A percentile compares a stretch with the other conserved stretches of the same genome.
phyloP scores from a whole-genome alignment of 306 rosid genomes.

The Carpinus fangiana region DNA sequence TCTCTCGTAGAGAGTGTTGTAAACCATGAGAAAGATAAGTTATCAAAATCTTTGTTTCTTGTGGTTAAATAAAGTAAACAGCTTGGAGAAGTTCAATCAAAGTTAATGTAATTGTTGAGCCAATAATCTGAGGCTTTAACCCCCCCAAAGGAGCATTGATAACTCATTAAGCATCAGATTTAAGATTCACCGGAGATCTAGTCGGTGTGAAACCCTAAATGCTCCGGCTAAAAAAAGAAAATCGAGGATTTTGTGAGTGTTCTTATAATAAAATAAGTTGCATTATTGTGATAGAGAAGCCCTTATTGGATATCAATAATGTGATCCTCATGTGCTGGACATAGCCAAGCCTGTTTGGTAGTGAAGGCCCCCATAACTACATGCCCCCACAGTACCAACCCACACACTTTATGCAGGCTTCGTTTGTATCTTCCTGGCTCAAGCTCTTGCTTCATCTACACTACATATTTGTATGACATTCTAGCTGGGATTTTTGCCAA shows the following conservation, averaged over 20 bases:
- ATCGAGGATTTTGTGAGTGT: background rate
- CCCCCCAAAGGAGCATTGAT: too few relatives aligned
- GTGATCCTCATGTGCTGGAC: constrained; percentile 34
- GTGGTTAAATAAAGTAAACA: background rate
- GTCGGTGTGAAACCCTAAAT: too few relatives aligned
- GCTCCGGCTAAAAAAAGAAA: too few relatives aligned
- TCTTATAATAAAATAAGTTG: background rate
- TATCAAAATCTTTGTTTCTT: background rate
- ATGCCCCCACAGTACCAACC: background rate
- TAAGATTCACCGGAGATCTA: too few relatives aligned
- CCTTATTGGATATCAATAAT: constrained; percentile 1
- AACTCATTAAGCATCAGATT: too few relatives aligned
- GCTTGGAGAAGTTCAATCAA: background rate
- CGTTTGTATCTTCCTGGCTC: constrained; percentile 26
- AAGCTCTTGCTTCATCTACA: constrained; percentile 14
- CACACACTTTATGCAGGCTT: constrained; percentile 11
- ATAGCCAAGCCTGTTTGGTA: constrained; percentile 25
- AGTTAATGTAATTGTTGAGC: constrained; percentile 7
- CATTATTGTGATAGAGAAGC: background rate
- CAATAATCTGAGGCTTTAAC: background rate
- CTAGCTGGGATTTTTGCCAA: constrained; percentile 25
- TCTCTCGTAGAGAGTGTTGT: background rate
- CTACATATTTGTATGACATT: constrained; percentile 23
- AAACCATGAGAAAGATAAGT: background rate
- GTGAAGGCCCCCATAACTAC: background rate